A percentile compares a stretch with the other conserved stretches of the same genome.
phyloP scores from a whole-genome alignment of 805 yeast genomes.

The Teunomyces gatunensis region DNA sequence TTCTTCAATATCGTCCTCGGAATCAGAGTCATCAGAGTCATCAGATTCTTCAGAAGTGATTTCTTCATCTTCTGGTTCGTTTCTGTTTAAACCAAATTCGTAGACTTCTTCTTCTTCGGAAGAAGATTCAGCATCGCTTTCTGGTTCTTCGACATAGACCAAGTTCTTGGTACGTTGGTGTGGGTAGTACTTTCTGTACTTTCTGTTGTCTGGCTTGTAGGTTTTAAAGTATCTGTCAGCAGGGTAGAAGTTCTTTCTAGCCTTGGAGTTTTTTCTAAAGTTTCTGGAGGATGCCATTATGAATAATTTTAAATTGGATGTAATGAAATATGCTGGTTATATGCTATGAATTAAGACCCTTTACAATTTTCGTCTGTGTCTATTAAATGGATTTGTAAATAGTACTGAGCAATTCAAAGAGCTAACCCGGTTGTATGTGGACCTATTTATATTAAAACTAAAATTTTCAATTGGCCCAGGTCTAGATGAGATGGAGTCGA shows the following conservation, averaged over 20 bases:
- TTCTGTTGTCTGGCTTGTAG: constrained; percentile 3
- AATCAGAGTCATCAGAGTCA: constrained; percentile 15
- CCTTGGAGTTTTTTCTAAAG: constrained; percentile 7
- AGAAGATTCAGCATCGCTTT: constrained; percentile 29
- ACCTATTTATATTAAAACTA: constrained; percentile 2
- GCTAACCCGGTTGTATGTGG: neutral
- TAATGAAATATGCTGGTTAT: neutral
- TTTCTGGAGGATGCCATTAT: constrained; percentile 9
- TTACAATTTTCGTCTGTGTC: neutral
- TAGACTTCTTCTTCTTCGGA: constrained; percentile 26
- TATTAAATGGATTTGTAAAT: constrained; percentile 2
- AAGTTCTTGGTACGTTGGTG: constrained; percentile 21
- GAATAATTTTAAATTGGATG: neutral
- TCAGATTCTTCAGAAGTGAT: constrained; percentile 10
- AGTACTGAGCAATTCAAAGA: constrained; percentile 2
- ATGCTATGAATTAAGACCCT: neutral
- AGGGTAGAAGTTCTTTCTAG: constrained; percentile 7
- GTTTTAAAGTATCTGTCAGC: constrained; percentile 4
- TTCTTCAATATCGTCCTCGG: constrained; percentile 17
- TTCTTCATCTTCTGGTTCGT: constrained; percentile 14
- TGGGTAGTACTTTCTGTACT: constrained; percentile 29
- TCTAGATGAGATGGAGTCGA: constrained; percentile 3
- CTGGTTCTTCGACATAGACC: constrained; percentile 46
- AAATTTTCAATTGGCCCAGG: neutral
- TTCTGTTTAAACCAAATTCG: constrained; percentile 27